Conservation (phyloP, 169 alveolate genomes). For the Plasmodium coatneyi region DNA sequence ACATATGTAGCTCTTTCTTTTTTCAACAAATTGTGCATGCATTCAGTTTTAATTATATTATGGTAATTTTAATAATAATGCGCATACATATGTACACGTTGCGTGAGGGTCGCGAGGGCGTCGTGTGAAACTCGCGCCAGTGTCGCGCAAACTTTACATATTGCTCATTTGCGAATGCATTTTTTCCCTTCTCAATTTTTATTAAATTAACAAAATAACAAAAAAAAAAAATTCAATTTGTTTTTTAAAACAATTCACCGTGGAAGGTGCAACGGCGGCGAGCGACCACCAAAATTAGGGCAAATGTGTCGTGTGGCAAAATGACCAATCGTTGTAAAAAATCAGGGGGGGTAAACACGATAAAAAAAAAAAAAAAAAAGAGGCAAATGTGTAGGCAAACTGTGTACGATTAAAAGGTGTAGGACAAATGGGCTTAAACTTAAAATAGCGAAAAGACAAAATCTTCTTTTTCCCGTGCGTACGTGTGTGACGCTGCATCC, state of each 20-base stretch:
- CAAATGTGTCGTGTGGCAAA: background rate
- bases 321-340: background rate
- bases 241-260: background rate
- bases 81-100: background rate
- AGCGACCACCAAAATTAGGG: background rate
- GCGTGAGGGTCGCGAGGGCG: constrained; percentile 8
- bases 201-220: background rate
- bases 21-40: background rate
- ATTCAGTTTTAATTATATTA: background rate
- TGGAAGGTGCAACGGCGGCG: background rate
- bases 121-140: background rate
- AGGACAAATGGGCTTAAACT: background rate
- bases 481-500: background rate
- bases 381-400: background rate
- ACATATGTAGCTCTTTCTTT: constrained; percentile 1
- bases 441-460: background rate
- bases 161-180: background rate
- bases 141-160: background rate
- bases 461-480: background rate
- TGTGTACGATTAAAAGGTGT: background rate
- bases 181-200: background rate
- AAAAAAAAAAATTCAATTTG: background rate
- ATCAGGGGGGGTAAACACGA: background rate
- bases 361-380: constrained; percentile 5
- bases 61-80: background rate